A percentile compares a stretch with the other conserved stretches of the same genome.
These are phyloP conservation scores for Trichosporon ovoides DNA, from an alignment of 1,284 basidiomycete genomes.

Conservation along the genomic window DNA sequence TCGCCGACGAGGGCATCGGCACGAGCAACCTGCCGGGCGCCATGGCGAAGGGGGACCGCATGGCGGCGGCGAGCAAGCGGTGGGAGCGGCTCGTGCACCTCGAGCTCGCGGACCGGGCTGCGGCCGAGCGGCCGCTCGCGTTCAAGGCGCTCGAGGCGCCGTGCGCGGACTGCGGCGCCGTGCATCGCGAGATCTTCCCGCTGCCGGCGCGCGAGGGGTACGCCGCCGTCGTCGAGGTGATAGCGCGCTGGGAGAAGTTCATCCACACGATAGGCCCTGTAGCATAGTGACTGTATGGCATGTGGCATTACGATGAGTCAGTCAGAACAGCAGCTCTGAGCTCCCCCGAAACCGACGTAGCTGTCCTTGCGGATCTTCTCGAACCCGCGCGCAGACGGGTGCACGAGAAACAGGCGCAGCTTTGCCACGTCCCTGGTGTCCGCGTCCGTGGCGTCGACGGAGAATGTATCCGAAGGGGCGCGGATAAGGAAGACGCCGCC, in stretches of 20 bases:
- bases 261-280: constrained; percentile 21
- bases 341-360: constrained; percentile 4
- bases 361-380: background rate
- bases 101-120: constrained; percentile 41
- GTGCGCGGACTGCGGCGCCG: constrained; percentile 40
- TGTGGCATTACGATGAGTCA: too few relatives aligned
- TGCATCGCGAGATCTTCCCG: constrained; percentile 45
- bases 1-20: constrained; percentile 9
- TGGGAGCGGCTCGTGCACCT: constrained; percentile 48
- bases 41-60: constrained; percentile 16
- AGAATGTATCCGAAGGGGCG: background rate
- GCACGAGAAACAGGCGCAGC: constrained; percentile 13
- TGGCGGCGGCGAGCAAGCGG: constrained; percentile 35
- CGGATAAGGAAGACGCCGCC: constrained; percentile 13
- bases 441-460: background rate
- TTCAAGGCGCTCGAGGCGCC: constrained; percentile 23
- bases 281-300: background rate
- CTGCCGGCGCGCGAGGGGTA: constrained; percentile 15
- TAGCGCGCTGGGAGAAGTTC: constrained; percentile 45
- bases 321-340: constrained; percentile 5
- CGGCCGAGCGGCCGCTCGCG: constrained; percentile 10
- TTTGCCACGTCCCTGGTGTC: constrained; percentile 3
- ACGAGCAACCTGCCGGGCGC: constrained; percentile 33
- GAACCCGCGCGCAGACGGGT: constrained; percentile 12
- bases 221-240: constrained; percentile 35